A percentile compares a stretch with the other conserved stretches of the same genome.
Evolutionary conservation across 164 flowering plant species (phyloP).

Genomic region (Magnolia officinalis): DNA sequence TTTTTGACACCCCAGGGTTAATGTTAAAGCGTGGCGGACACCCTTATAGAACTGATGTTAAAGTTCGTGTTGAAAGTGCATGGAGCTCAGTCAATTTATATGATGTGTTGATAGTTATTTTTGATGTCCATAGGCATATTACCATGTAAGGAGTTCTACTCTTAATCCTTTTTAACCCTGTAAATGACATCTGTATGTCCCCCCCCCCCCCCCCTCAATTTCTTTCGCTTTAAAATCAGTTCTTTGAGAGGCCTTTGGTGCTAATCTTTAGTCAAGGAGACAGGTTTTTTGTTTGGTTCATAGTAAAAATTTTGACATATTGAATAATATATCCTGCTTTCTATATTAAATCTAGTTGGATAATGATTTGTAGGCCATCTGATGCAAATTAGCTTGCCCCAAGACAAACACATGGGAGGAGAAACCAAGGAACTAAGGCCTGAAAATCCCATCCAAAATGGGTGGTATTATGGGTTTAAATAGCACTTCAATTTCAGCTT

Average conservation of each 20-base stretch:
- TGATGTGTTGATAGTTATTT: conserved; percentile 82
- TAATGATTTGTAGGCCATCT: no score
- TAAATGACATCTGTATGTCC: neutral
- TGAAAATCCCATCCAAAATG: no score
- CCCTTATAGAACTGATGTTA: conserved; percentile 58
- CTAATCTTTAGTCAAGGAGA: neutral
- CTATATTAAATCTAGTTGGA: no score
- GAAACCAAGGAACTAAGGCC: no score
- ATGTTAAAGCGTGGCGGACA: conserved; percentile 60
- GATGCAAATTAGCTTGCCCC: no score
- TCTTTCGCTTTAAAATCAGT: neutral
- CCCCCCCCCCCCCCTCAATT: no score
- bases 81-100: conserved; percentile 79
- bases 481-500: no score
- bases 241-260: neutral
- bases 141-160: conserved; percentile 36
- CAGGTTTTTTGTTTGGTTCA: neutral
- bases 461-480: no score
- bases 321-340: no score
- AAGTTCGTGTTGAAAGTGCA: conserved; percentile 73
- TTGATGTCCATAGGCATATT: conserved; percentile 95
- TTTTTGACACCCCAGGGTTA: conserved; percentile 97
- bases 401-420: no score
- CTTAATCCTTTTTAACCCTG: neutral
- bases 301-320: no score